Base-by-base conservation (phyloP, 75 land plant species). In the Gnetum montanum region DNA sequence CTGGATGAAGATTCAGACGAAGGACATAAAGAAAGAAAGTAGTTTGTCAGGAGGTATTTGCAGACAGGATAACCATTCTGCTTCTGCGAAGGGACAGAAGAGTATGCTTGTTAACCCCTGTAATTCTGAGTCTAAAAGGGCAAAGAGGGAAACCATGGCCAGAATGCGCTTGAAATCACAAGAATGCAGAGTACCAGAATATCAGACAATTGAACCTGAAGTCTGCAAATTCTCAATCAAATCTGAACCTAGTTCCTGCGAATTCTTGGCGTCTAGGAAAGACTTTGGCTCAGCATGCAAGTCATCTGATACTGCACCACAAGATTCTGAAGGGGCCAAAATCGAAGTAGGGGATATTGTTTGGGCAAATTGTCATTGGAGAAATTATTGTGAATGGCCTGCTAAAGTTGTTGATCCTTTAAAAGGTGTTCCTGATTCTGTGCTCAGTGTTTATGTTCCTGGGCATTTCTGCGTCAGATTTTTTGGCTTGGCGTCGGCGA, bases 381-480 rank as follows among this genome's bases (percentile, higher is more conserved):
- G 63, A 41, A 82, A 76, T 57, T 33, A 31, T 4, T 88, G 96
- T 12, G 73, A 76, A 43, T 95, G 99, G 99, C 99, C 99, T 24
- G 96, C 85, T 3, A 74, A 80, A 56, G 91, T 95, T 25, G 76
- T 95, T 53, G 85, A 95, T 60, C 91, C 96, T 11, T 40, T 75
- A 63, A 53, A 53, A 34, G 77, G 86, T 43, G 99, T 85, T 41
- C 99, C 96, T 7, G 79, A 76, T 37, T 49, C 68, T 22, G 84
- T 95, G 29, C 62, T 76, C 26, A 70, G 63, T 6, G 65, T 61
- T 13, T 76, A 80, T 59, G 58, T 90, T 63, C 78, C 99, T 16
- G 81, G 75, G 44, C 64, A 77, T 30, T 59, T 83, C 25, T 90
- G 96, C 63, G 96, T 95, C 23, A 95, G 85, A 96, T 90, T 79